Evolutionary conservation across 352 stramenopile genomes (phyloP), one percentile per base, ranked within the genome.

Genomic region (Aphanomyces invadans): DNA sequence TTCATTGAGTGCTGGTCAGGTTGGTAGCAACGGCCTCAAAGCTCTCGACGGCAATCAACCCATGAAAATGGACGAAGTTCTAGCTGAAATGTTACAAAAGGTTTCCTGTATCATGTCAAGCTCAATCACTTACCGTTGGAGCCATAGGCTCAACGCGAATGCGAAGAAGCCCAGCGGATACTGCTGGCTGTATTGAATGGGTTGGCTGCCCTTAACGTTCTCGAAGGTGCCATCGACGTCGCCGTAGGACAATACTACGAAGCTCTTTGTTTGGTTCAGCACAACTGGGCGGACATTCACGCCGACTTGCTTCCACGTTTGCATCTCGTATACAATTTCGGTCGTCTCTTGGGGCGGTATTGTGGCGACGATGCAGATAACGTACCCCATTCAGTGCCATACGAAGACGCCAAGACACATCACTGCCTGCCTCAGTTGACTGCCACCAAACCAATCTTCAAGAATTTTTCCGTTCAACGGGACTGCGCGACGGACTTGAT

Each of bases 21-120:
- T 57, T 29, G 49, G 49, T 32, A 57, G 49, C 49, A 7, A 57
- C 36, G 49, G 49, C 29, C 29, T 57, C 19, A 57, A 33, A n/a
- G 71, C 29, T 76, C 69, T 74, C 76, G 78, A 39, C 51, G 63
- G 48, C 23, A 71, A 48, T 36, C 21, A 17, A 44, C 23, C 33
- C 17, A 74, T 96, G 48, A 93, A 82, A 2, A 95, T 95, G 85
- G 77, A 83, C 69, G 77, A 84, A 5, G 90, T 95, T 32, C 73
- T 94, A 11, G 54, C 83, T 11, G 77, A 89, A 59, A 72, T 96
- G 17, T 65, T 92, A 10, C 70, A 70, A 21, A 85, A 86, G 38
- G 62, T 51, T 65, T 42, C 7, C 7, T n/a, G 11, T 7, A 42
- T 36, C 1, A n/a, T 15, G 15, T 3, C 19, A 56, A 17, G 9